Evolutionary conservation across 805 yeast genomes (phyloP).

Genomic region (Teunomyces tritomae): DNA sequence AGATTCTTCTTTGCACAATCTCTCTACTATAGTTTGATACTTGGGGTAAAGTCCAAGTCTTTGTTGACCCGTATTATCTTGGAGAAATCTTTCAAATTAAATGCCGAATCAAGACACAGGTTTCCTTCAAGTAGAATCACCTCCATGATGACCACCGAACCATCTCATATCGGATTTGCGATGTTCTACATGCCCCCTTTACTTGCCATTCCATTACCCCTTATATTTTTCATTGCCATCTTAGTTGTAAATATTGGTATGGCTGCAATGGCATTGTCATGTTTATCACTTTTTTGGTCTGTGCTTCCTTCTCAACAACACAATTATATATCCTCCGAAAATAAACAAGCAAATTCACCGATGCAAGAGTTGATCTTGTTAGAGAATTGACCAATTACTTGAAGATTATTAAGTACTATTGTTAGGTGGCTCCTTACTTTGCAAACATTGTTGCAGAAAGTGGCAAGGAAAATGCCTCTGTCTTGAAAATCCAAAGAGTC

Average conservation of each 20-base stretch:
- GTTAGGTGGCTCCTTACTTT: slow-evolving; percentile 18
- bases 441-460: slow-evolving; percentile 9
- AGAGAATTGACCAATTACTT: slow-evolving; percentile 16
- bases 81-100: slow-evolving; percentile 14
- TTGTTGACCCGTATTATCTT: slow-evolving; percentile 12
- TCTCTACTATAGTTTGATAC: slow-evolving; percentile 4
- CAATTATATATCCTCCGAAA: slow-evolving; percentile 10
- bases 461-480: slow-evolving; percentile 9
- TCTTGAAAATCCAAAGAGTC: slow-evolving; percentile 13
- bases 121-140: slow-evolving; percentile 14
- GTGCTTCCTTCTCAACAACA: slow-evolving; percentile 5
- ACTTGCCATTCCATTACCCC: slow-evolving; percentile 10
- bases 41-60: slow-evolving; percentile 13
- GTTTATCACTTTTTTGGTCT: slow-evolving; percentile 9
- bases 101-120: slow-evolving; percentile 9
- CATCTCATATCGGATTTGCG: slow-evolving; percentile 14
- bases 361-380: slow-evolving; percentile 12
- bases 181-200: slow-evolving; percentile 10
- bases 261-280: slow-evolving; percentile 15
- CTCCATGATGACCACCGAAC: slow-evolving; percentile 15
- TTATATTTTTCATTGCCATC: slow-evolving; percentile 12
- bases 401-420: slow-evolving; percentile 18
- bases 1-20: too few species aligned
- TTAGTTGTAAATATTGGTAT: slow-evolving; percentile 16
- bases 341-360: slow-evolving; percentile 11